Percentiles rank a stretch among this genome's conserved stretches.
phyloP scores from a whole-genome alignment of 306 rosid species.

The Gastrolobium villosum region DNA sequence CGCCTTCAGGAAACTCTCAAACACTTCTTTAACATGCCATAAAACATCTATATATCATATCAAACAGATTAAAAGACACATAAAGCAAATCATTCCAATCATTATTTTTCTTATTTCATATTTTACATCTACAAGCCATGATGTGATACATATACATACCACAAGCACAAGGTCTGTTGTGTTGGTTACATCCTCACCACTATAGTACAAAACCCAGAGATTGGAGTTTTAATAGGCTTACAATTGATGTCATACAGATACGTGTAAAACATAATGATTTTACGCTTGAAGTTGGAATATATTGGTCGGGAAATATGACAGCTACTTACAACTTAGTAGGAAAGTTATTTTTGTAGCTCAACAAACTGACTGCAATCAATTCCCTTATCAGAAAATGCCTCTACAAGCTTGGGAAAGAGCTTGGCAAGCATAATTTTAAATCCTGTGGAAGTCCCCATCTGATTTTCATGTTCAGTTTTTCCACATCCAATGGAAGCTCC shows the following conservation, averaged over 20 bases:
- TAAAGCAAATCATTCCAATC: conserved; percentile 33
- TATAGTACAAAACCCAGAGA: conserved; percentile 4
- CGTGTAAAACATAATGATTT: conserved; percentile 30
- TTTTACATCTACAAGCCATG: conserved; percentile 43
- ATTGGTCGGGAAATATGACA: conserved; percentile 46
- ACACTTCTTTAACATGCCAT: conserved; percentile 2
- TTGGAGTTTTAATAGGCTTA: conserved; percentile 35
- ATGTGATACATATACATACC: conserved; percentile 25
- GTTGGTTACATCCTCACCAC: conserved; percentile 5
- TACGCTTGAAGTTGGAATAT: conserved; percentile 50
- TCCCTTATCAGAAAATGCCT: conserved; percentile 74
- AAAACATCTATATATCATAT: conserved; percentile 9
- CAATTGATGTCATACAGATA: conserved; percentile 49
- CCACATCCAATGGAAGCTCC: conserved; percentile 79
- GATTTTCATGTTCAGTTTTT: conserved; percentile 51
- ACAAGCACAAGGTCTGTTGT: conserved; percentile 9
- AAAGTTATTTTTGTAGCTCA: conserved; percentile 48
- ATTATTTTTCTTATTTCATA: conserved; percentile 39
- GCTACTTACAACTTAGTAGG: conserved; percentile 19
- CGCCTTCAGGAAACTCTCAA: conserved; percentile 5
- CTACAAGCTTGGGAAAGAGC: conserved; percentile 84
- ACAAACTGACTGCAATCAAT: conserved; percentile 73
- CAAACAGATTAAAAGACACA: conserved; percentile 21
- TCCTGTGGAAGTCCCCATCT: conserved; percentile 79
- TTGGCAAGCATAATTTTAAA: conserved; percentile 92